A percentile compares a stretch with the other conserved stretches of the same genome.
phyloP scores from a whole-genome alignment of 2,329 filamentous ascomycete species.

The Phialocephala sp. region DNA sequence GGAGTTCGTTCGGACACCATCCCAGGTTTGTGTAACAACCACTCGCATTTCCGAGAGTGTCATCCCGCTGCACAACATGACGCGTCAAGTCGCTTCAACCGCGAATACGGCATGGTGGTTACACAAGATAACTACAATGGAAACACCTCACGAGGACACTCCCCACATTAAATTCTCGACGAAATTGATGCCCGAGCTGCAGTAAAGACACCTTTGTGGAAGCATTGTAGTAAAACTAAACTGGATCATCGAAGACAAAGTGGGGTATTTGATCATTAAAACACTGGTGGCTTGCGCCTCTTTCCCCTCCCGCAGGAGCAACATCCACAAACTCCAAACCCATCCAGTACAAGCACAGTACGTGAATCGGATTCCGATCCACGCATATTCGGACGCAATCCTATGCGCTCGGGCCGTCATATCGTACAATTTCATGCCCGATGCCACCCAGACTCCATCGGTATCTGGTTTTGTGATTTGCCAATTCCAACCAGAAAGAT shows the following conservation, averaged over 20 bases:
- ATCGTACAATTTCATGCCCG: neutral
- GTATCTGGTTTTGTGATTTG: neutral
- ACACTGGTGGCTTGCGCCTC: neutral
- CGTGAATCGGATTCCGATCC: neutral
- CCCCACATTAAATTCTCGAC: neutral
- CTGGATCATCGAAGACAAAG: neutral
- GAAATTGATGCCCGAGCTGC: neutral
- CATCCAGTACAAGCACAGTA: slow-evolving; percentile 4
- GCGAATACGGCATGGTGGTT: neutral
- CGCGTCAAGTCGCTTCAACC: neutral
- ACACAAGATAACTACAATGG: neutral
- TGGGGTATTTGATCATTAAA: slow-evolving; percentile 7
- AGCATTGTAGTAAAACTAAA: neutral
- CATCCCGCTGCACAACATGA: neutral
- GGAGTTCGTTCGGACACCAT: neutral
- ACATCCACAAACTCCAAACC: neutral
- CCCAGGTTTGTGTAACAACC: neutral
- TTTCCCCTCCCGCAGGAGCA: neutral
- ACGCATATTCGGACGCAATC: neutral
- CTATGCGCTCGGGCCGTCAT: neutral
- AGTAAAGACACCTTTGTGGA: neutral
- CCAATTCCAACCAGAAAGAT: neutral
- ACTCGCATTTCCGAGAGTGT: neutral
- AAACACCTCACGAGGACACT: slow-evolving; percentile 6
- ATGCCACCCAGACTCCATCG: neutral